Evolutionary conservation across 441 rosid genomes (phyloP), one percentile per base, ranked within the genome.

Genomic region (Oxalis stricta): DNA sequence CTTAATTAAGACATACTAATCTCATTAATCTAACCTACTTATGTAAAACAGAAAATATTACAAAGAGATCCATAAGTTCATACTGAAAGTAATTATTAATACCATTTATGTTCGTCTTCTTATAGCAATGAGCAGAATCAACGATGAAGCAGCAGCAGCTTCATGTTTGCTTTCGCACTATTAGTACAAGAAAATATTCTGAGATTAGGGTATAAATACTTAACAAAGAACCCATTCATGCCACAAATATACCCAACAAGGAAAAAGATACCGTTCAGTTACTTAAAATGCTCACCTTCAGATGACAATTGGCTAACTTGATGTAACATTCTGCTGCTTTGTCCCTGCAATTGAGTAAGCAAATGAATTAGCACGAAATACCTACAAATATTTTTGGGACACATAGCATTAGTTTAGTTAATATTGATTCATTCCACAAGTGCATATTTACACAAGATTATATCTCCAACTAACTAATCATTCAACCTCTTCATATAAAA

Each of bases 101-200:
- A 85, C 98, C 99, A 46, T 39, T 87, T 19, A 81, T 56, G 41
- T 72, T 37, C n/a, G 79, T 79, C 63, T 84, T 87, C 94, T 87
- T 87, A 64, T 82, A 92, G 74, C 92, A 79, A 51, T 87, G 82
- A 50, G 87, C 94, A 65, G 94, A 97, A 57, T 82, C 92, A 35
- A 78, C 92, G 65, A n/a, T n/a, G 66, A 84, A 42, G 97, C 91
- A 30, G 77, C 80, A 30, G 97, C 97, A 50, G 85, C 82, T 75
- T 92, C 99, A 58, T 92, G 97, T 55, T 82, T 82, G 85, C 97
- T 82, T 30, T 87, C 95, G 48, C 67, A 53, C 99, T 92, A 68
- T 48, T 65, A 23, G 66, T 20, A 68, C 35, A 46, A 7, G 10
- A 41, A 48, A 31, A 39, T 15, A 16, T 39, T 43, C 49, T 53